Evolutionary conservation across 495 filamentous ascomycete genomes (phyloP), one percentile per base, ranked within the genome.

Genomic region (Glutinoglossum americanum): DNA sequence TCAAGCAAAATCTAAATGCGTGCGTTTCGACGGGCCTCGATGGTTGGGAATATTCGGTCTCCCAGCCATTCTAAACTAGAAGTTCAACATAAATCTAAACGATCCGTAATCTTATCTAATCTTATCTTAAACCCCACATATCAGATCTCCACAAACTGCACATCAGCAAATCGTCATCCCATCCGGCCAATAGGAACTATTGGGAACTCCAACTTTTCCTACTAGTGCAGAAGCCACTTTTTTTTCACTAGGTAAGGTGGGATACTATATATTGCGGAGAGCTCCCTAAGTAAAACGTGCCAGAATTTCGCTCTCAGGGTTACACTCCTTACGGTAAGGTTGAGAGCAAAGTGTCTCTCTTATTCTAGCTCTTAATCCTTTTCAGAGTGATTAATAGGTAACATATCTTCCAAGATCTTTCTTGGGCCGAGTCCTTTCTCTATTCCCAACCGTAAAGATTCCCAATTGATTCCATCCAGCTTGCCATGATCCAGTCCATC

Each of bases 381-480:
- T 45, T 45, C 41, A 45, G 41, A 45, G n/a, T 10, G 17, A 23
- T n/a, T 10, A 3, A 45, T 21, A 21, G 25, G 49, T 15, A 53
- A 53, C 11, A 53, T 28, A 19, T 53, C 49, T 30, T 28, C 49
- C 49, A 53, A 21, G 3, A 13, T 10, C 23, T 53, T 45, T 10
- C 44, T 44, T 15, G 56, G 26, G 2, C 59, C 51, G 48, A 60
- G 28, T 23, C 59, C 54, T 11, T 59, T 32, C 39, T 57, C 44
- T 39, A 60, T 41, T 15, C 59, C 54, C 1, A n/a, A 26, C 25
- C 41, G 37, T 35, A 60, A 33, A 28, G 45, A 54, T 19, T 64
- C 73, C 77, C 77, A 79, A 54, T 74, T 77, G 57, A 79, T 56
- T 9, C 74, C 72, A 59, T 74, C 74, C 44, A 74, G 66, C 63